Evolutionary conservation across 2,329 filamentous ascomycete species (phyloP).

Genomic region (Epichloe elymi): DNA sequence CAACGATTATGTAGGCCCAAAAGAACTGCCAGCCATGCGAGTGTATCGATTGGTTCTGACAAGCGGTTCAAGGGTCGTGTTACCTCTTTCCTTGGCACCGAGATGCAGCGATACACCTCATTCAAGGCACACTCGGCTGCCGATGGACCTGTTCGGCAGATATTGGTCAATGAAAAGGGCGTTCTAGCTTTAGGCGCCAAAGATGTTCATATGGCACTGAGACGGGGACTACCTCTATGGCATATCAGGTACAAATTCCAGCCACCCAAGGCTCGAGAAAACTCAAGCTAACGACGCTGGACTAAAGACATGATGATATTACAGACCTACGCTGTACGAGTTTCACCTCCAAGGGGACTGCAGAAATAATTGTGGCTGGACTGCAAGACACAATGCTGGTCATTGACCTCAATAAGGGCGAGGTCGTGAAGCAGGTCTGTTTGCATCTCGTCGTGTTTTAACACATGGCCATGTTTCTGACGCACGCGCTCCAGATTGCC

Average conservation of each 20-base stretch:
- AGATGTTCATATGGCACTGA: constrained; percentile 77
- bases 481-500: constrained; percentile 9
- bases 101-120: constrained; percentile 81
- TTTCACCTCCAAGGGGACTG: constrained; percentile 75
- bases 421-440: constrained; percentile 51
- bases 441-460: background rate
- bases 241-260: constrained; percentile 52
- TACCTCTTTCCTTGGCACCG: constrained; percentile 73
- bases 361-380: constrained; percentile 77
- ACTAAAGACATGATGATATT: constrained; percentile 56
- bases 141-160: constrained; percentile 73
- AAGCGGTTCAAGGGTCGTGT: constrained; percentile 57
- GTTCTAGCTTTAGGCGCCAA: constrained; percentile 72
- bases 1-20: constrained; percentile 62
- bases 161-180: constrained; percentile 83
- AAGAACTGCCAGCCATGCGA: background rate
- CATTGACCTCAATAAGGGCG: constrained; percentile 56
- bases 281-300: background rate
- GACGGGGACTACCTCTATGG: constrained; percentile 77
- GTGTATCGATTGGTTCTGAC: constrained; percentile 12
- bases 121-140: constrained; percentile 63
- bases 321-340: constrained; percentile 86
- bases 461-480: constrained; percentile 14
- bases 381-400: constrained; percentile 78
- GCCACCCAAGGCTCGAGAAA: background rate